A percentile compares a stretch with the other conserved stretches of the same genome.
Evolutionary conservation across 2,329 filamentous ascomycete genomes (phyloP).

Genomic region (Laburnicola sp.): DNA sequence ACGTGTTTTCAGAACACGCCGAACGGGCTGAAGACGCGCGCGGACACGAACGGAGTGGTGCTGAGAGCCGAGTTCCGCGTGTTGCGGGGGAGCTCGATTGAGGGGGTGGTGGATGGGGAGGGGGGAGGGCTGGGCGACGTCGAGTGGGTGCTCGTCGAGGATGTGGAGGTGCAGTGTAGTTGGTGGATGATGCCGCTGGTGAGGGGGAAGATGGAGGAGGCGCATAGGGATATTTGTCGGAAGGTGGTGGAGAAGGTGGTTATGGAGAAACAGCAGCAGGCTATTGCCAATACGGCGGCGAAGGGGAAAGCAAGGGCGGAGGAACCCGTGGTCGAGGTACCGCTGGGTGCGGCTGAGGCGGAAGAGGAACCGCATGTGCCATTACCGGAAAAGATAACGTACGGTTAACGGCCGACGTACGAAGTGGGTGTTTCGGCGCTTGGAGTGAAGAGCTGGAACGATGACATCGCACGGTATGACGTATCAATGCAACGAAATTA

Average conservation of each 20-base stretch:
- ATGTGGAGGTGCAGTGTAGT: slow-evolving; percentile 38
- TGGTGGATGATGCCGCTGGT: slow-evolving; percentile 45
- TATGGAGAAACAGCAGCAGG: slow-evolving; percentile 25
- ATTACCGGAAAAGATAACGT: slow-evolving; percentile 29
- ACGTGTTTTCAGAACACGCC: slow-evolving; percentile 39
- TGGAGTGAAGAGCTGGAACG: no score
- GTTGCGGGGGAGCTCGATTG: slow-evolving; percentile 26
- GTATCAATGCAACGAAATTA: no score
- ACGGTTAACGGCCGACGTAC: slow-evolving; percentile 10
- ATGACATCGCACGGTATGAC: no score
- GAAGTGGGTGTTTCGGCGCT: background rate
- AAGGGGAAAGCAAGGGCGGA: slow-evolving; percentile 19
- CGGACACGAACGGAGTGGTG: slow-evolving; percentile 34
- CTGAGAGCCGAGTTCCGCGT: slow-evolving; percentile 40
- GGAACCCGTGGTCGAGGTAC: no score
- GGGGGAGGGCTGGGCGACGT: slow-evolving; percentile 38
- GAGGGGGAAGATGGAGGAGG: slow-evolving; percentile 37
- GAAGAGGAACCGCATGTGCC: background rate
- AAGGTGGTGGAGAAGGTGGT: slow-evolving; percentile 40
- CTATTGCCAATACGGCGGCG: slow-evolving; percentile 20
- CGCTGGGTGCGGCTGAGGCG: background rate
- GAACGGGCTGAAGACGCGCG: slow-evolving; percentile 37
- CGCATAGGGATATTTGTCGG: slow-evolving; percentile 37
- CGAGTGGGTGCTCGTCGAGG: slow-evolving; percentile 40
- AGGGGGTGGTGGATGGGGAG: slow-evolving; percentile 36